Conservation (phyloP, 805 yeast genomes). For the Starmerella cellae region DNA sequence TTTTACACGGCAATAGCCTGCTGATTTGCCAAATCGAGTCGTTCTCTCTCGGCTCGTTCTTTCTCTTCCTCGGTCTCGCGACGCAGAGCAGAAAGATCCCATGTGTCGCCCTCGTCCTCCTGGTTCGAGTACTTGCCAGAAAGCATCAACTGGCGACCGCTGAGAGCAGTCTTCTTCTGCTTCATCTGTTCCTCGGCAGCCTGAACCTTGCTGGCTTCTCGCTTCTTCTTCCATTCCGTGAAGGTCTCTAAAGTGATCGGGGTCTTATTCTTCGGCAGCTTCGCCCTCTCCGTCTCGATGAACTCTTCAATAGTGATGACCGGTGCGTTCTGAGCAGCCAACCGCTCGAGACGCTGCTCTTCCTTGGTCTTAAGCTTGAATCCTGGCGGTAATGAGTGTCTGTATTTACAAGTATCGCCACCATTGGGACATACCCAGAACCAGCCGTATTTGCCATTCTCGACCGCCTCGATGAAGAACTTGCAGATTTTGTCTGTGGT, state of each 20-base stretch:
- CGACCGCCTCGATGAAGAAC: conserved; percentile 89
- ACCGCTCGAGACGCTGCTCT: conserved; percentile 76
- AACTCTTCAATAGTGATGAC: conserved; percentile 91
- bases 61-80: conserved; percentile 24
- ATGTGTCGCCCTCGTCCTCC: conserved; percentile 23
- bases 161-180: conserved; percentile 21
- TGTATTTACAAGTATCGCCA: conserved; percentile 84
- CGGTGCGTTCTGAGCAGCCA: conserved; percentile 73
- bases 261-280: conserved; percentile 58
- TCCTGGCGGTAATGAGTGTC: conserved; percentile 92
- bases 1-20: conserved; percentile 5
- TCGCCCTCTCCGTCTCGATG: conserved; percentile 81
- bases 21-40: background rate
- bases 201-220: conserved; percentile 41
- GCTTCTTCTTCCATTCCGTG: conserved; percentile 67
- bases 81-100: conserved; percentile 29
- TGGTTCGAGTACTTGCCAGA: conserved; percentile 28
- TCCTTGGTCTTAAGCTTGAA: conserved; percentile 94
- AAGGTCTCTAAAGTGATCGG: conserved; percentile 79
- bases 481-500: conserved; percentile 94
- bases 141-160: conserved; percentile 30
- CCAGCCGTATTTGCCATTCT: conserved; percentile 97
- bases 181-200: conserved; percentile 36
- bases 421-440: conserved; percentile 96
- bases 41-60: conserved; percentile 9